Base-by-base conservation (phyloP, 257 asterid species). In the Solanum ossicruentum region DNA sequence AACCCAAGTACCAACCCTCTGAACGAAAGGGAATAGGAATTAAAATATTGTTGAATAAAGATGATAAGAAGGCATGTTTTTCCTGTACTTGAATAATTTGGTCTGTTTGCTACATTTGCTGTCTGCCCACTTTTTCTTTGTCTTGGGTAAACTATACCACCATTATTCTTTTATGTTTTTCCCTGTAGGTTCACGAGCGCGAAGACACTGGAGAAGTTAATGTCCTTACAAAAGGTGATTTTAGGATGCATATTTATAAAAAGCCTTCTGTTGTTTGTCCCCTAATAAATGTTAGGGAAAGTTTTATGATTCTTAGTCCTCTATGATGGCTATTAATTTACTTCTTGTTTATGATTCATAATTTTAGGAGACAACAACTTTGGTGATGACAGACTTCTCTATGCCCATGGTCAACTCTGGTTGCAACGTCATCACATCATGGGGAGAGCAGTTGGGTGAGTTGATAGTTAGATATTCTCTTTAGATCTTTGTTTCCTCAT, bases 371-470 rank as follows among this genome's bases (percentile, higher is more conserved):
- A 97, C 87, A 97, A 94, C 85, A 97, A 97, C 88, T 90, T 89
- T 85, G 98, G 97, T 82, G 99, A 97, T 86, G 99, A 97, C 92
- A 92, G 99, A 88, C 98, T 92, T 90, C 92, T 97, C 58, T 97
- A 97, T 85, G 99, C 99, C 83, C 94, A 94, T 0, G 99, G 99
- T 80, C 99, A 97, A 88, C 98, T 90, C 58, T 97, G 99, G 99
- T 90, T 97, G 84, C 92, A 95, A 54, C 91, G 97, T 87, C 96
- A 95, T 77, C 99, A 97, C 86, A 95, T 97, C 79, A 94, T 97
- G 99, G 99, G 99, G 85, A 92, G 99, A 92, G 99, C 99, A 83
- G 98, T 97, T 61, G 99, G 99, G 99, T 97, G 87, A 95, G 95
- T 89, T 88, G 79, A 84, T 60, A 32, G n/a, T 82, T 82, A 57